Evolutionary conservation across 2,329 filamentous ascomycete genomes (phyloP).

Genomic region (Diaporthe sp.): DNA sequence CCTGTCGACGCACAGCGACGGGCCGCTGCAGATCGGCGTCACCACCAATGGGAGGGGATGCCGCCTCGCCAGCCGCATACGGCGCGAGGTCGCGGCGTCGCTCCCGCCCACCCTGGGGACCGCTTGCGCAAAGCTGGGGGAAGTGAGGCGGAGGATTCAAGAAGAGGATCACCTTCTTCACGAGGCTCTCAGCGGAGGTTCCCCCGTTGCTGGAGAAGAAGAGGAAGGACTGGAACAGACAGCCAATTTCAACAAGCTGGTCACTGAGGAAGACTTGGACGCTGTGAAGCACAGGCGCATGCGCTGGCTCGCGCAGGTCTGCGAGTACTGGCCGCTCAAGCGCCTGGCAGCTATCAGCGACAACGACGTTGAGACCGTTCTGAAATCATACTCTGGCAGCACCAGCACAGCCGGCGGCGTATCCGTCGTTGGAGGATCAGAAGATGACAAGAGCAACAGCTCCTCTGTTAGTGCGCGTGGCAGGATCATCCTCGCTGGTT

Average conservation of each 20-base stretch:
- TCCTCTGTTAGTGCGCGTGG: slow-evolving; percentile 56
- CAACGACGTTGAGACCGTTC: slow-evolving; percentile 78
- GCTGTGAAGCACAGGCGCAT: slow-evolving; percentile 83
- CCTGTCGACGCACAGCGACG: slow-evolving; percentile 88
- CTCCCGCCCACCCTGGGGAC: slow-evolving; percentile 80
- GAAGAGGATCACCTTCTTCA: slow-evolving; percentile 71
- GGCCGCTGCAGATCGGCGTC: slow-evolving; percentile 92
- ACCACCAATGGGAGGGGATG: slow-evolving; percentile 96
- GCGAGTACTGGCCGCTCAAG: slow-evolving; percentile 96
- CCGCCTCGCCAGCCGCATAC: slow-evolving; percentile 89
- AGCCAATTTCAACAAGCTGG: slow-evolving; percentile 84
- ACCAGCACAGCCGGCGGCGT: slow-evolving; percentile 32
- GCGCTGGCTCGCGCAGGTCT: slow-evolving; percentile 94
- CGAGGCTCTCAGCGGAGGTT: slow-evolving; percentile 43
- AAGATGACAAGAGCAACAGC: slow-evolving; percentile 38
- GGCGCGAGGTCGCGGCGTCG: slow-evolving; percentile 85
- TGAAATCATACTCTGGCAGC: slow-evolving; percentile 73
- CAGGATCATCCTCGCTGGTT: slow-evolving; percentile 87
- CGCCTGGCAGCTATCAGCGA: slow-evolving; percentile 84
- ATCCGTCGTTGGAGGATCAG: slow-evolving; percentile 32
- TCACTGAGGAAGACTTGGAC: slow-evolving; percentile 78
- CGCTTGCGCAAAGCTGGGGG: slow-evolving; percentile 82
- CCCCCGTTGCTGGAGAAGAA: slow-evolving; percentile 44
- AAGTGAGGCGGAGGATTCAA: slow-evolving; percentile 76
- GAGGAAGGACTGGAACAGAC: slow-evolving; percentile 78